Conservation (phyloP, 345 rosid genomes). For the Kernera saxatilis region DNA sequence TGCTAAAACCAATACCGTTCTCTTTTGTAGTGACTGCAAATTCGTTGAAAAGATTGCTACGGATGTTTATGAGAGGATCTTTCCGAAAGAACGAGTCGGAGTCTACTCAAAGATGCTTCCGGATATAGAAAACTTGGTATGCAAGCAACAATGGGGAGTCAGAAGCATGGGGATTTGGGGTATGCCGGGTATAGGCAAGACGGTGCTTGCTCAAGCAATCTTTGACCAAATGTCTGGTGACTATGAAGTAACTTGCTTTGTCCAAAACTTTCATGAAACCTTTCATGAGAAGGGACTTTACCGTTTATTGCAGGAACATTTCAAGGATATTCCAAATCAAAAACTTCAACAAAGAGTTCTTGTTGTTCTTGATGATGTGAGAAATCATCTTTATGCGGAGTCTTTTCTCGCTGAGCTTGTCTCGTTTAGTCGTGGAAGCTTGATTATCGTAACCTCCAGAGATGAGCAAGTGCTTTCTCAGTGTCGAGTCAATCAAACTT, state of each 20-base stretch:
- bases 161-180: conserved; percentile 15
- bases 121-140: background rate
- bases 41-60: conserved; percentile 13
- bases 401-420: background rate
- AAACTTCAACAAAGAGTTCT: background rate
- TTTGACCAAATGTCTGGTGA: background rate
- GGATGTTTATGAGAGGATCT: background rate
- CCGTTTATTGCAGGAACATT: background rate
- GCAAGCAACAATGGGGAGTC: background rate
- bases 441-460: conserved; percentile 10
- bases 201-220: background rate
- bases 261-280: background rate
- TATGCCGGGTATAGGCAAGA: conserved; percentile 21
- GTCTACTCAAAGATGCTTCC: background rate
- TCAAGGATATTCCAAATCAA: background rate
- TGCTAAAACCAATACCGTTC: too few species aligned
- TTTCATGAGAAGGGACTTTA: background rate
- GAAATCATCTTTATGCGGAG: background rate
- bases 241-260: background rate
- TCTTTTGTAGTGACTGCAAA: background rate
- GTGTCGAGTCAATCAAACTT: background rate
- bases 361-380: conserved; percentile 20
- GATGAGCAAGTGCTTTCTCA: background rate
- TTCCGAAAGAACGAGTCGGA: background rate
- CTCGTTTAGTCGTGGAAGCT: conserved; percentile 4